Evolutionary conservation across 1,284 basidiomycete species (phyloP).

Genomic region (Heterobasidion annosum): DNA sequence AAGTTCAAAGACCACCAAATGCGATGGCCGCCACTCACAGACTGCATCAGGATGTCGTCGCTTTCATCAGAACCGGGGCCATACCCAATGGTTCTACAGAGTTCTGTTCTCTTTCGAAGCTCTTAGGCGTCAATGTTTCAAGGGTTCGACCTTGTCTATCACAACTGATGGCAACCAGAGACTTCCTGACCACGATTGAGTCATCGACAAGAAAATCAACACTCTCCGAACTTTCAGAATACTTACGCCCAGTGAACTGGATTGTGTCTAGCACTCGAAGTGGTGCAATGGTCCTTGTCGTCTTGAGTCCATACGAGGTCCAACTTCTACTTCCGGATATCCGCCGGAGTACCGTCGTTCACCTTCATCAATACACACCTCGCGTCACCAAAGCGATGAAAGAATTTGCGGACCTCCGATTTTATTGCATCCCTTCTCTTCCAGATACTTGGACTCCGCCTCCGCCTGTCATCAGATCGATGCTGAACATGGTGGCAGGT

Average conservation of each 20-base stretch:
- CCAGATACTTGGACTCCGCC: not conserved
- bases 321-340: constrained; percentile 29
- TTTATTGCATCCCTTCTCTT: constrained; percentile 22
- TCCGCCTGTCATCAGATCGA: constrained; percentile 15
- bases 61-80: constrained; percentile 20
- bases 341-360: constrained; percentile 20
- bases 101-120: not conserved
- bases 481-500: constrained; percentile 36
- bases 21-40: constrained; percentile 16
- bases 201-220: too few relatives aligned
- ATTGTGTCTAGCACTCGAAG: constrained; percentile 19
- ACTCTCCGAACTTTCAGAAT: constrained; percentile 14
- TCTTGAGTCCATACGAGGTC: constrained; percentile 36
- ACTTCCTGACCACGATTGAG: not conserved
- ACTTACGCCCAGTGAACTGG: constrained; percentile 35
- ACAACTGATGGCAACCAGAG: not conserved
- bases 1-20: constrained; percentile 25
- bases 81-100: constrained; percentile 1
- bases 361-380: constrained; percentile 34
- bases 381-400: constrained; percentile 23
- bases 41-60: constrained; percentile 16
- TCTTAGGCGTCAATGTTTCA: not conserved
- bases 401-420: constrained; percentile 27
- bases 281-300: constrained; percentile 18
- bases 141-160: not conserved